These are phyloP conservation scores for Podospora pseudocomata DNA, from an alignment of 495 filamentous ascomycete genomes.

Conservation along the genomic window DNA sequence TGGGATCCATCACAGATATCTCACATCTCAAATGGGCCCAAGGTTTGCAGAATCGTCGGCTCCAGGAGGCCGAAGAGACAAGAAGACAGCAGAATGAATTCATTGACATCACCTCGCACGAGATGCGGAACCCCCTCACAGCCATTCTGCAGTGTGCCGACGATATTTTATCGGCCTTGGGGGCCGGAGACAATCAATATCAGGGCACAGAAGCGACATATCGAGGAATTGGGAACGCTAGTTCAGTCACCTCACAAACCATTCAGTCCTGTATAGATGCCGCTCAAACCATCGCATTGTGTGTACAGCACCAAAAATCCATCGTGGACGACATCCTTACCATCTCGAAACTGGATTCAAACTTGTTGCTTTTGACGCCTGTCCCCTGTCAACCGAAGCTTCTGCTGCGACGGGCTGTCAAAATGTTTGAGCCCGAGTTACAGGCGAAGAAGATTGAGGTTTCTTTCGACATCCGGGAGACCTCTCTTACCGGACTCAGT, in stretches of 20 bases:
- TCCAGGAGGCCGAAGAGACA: conserved; percentile 55
- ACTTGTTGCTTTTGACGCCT: conserved; percentile 61
- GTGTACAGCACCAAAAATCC: conserved; percentile 67
- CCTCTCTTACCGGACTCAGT: conserved; percentile 46
- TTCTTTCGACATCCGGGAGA: conserved; percentile 47
- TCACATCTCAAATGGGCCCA: conserved; percentile 56
- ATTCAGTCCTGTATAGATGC: conserved; percentile 29
- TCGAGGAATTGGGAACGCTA: background rate
- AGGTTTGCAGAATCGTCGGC: conserved; percentile 52
- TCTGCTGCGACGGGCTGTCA: conserved; percentile 54
- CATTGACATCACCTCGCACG: conserved; percentile 74
- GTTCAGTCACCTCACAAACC: conserved; percentile 2
- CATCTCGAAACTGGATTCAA: conserved; percentile 71
- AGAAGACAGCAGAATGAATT: conserved; percentile 63
- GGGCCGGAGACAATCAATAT: conserved; percentile 30
- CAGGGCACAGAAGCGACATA: background rate
- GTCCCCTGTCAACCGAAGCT: conserved; percentile 55
- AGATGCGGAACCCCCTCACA: conserved; percentile 69
- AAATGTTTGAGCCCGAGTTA: conserved; percentile 65
- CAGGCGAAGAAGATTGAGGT: conserved; percentile 58
- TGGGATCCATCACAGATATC: conserved; percentile 53
- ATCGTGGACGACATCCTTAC: conserved; percentile 74
- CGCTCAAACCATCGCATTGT: conserved; percentile 62
- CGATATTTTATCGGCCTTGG: conserved; percentile 54
- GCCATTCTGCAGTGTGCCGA: conserved; percentile 70